These are phyloP conservation scores for Pyrenophora graminea DNA, from an alignment of 2,329 filamentous ascomycete species.

Conservation along the genomic window DNA sequence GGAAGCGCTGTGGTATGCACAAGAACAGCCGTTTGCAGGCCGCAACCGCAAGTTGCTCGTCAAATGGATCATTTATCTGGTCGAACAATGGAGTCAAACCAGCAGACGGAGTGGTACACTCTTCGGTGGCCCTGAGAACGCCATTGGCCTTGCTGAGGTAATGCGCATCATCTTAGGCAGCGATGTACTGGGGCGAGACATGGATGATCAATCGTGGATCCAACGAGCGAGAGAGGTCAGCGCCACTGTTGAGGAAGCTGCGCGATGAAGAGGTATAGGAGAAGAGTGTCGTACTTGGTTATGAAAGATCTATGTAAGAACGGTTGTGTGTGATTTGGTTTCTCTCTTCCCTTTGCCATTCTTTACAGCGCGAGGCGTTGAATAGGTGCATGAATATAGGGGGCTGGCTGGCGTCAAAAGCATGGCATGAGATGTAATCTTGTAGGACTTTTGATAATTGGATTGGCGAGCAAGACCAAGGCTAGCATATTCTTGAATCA, in stretches of 20 bases:
- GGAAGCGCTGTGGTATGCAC: slow-evolving; percentile 69
- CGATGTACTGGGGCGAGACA: slow-evolving; percentile 43
- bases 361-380: slow-evolving; percentile 38
- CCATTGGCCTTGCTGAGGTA: slow-evolving; percentile 48
- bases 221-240: slow-evolving; percentile 35
- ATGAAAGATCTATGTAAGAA: slow-evolving; percentile 11
- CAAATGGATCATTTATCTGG: slow-evolving; percentile 64
- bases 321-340: slow-evolving; percentile 17
- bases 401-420: slow-evolving; percentile 25
- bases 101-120: slow-evolving; percentile 58
- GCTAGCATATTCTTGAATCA: slow-evolving; percentile 15
- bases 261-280: slow-evolving; percentile 20
- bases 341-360: slow-evolving; percentile 19
- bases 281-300: neutral
- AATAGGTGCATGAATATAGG: slow-evolving; percentile 26
- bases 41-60: slow-evolving; percentile 60
- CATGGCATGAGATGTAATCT: slow-evolving; percentile 21
- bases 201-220: slow-evolving; percentile 44
- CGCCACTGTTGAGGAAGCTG: slow-evolving; percentile 36
- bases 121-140: slow-evolving; percentile 65
- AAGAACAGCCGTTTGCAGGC: slow-evolving; percentile 67
- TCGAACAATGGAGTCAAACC: slow-evolving; percentile 64
- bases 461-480: slow-evolving; percentile 2
- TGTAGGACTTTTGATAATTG: slow-evolving; percentile 12
- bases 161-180: slow-evolving; percentile 51